Base-by-base conservation (phyloP, 2,329 filamentous ascomycete species). In the Aspergillus viridinutans region DNA sequence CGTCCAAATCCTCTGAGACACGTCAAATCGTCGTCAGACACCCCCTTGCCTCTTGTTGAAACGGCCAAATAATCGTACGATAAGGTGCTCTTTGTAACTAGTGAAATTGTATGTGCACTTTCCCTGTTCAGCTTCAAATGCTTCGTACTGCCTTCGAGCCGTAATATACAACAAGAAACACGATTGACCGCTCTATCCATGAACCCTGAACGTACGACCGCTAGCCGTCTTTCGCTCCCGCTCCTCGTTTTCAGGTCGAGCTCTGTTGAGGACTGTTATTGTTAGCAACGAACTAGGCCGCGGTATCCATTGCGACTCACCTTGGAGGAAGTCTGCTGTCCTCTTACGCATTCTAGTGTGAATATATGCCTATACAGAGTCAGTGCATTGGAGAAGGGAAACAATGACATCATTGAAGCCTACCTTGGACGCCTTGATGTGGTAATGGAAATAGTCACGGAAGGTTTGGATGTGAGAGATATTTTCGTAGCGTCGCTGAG, bases 381-480 rank as follows among this genome's bases (percentile, higher is more conserved):
- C 50, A 52, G 63, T 14, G 38, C n/a, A 47, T 57, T 29, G 56
- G 8, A 28, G 23, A n/a, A 52, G 29, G 20, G 14, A 50, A 1
- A 25, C 25, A 14, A 9, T 12, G 3, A 47, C 52, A 23, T n/a
- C 12, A 43, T 53, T 35, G 4, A 17, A 28, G 40, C 20, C 28
- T 74, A 86, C 85, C 82, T 99, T 99, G 61, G 92, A 97, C 29
- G 94, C 95, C 80, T 99, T 99, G 79, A 99, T 99, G 77, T 99
- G 94, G 76, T 99, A 99, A 77, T 99, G 94, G 83, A 99, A 99
- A 78, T 99, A 99, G 73, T 99, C 94, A 65, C 94, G 90, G 90
- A 99, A 99, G 14, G 94, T 99, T 78, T 99, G 95, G 69, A 99
- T 97, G 75, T 99, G 95, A 52, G 92, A 97, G 67, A 99, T 99